phyloP scores from a whole-genome alignment of 2,329 filamentous ascomycete species.

The Xylariaceae sp. region DNA sequence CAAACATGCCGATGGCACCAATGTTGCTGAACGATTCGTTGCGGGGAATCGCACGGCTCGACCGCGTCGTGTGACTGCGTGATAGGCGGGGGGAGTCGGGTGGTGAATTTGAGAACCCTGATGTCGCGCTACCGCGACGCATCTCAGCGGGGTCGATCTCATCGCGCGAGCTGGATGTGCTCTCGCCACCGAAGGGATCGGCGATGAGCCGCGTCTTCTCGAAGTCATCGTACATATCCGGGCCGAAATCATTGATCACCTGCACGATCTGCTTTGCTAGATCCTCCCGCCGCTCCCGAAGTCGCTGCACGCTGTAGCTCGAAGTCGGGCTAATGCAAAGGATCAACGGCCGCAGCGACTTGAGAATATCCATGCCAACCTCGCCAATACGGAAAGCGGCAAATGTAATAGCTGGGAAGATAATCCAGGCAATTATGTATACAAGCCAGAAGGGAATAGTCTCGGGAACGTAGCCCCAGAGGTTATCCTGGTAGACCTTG shows the following conservation, averaged over 20 bases:
- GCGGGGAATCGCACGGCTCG: slow-evolving; percentile 58
- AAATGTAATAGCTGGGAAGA: slow-evolving; percentile 87
- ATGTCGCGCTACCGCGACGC: slow-evolving; percentile 17
- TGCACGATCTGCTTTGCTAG: slow-evolving; percentile 81
- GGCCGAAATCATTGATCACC: slow-evolving; percentile 89
- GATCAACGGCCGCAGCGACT: slow-evolving; percentile 82
- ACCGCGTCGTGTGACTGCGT: slow-evolving; percentile 48
- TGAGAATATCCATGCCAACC: slow-evolving; percentile 98
- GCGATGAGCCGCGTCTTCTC: slow-evolving; percentile 67
- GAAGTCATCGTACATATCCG: slow-evolving; percentile 97
- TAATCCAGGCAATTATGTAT: slow-evolving; percentile 66
- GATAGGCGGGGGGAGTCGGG: slow-evolving; percentile 31
- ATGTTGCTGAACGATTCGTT: slow-evolving; percentile 95
- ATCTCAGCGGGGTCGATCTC: slow-evolving; percentile 30
- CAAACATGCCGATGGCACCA: slow-evolving; percentile 81
- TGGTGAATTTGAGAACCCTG: slow-evolving; percentile 25
- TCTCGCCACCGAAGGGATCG: slow-evolving; percentile 42
- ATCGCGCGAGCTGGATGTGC: slow-evolving; percentile 25
- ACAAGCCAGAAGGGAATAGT: slow-evolving; percentile 77
- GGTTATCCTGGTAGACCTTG: slow-evolving; percentile 74
- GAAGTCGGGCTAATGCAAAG: slow-evolving; percentile 80
- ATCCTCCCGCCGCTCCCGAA: slow-evolving; percentile 66
- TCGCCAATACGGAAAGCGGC: slow-evolving; percentile 92
- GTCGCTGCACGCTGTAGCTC: slow-evolving; percentile 73
- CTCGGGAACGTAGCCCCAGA: slow-evolving; percentile 74